Conservation (phyloP, 768 basidiomycete genomes). For the Suillus bovinus region DNA sequence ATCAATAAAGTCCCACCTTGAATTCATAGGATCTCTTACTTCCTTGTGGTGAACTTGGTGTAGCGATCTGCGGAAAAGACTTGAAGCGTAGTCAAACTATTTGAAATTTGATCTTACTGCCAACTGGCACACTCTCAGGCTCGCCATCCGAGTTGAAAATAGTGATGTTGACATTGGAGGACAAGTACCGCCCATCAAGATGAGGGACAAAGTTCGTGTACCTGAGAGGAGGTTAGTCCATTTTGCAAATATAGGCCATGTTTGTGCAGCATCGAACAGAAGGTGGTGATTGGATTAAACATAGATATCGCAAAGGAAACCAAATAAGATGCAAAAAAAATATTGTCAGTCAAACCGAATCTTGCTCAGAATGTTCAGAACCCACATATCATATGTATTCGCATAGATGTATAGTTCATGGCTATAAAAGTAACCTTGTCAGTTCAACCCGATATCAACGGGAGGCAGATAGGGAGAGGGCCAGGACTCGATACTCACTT, state of each 20-base stretch:
- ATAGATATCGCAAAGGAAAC: background rate
- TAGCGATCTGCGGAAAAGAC: slow-evolving; percentile 49
- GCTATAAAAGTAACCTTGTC: slow-evolving; percentile 33
- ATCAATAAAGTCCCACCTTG: background rate
- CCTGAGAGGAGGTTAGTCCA: slow-evolving; percentile 30
- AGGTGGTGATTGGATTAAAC: background rate
- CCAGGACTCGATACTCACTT: slow-evolving; percentile 50
- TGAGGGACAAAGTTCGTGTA: slow-evolving; percentile 66
- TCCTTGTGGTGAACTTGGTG: slow-evolving; percentile 70
- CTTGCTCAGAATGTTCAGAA: background rate
- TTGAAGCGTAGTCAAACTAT: slow-evolving; percentile 22
- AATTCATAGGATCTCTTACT: slow-evolving; percentile 44
- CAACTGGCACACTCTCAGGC: slow-evolving; percentile 42
- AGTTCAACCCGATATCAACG: background rate
- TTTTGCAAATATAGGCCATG: background rate
- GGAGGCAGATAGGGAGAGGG: background rate
- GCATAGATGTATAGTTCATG: slow-evolving; percentile 83
- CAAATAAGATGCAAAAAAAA: background rate
- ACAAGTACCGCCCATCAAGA: slow-evolving; percentile 72
- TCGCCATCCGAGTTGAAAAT: slow-evolving; percentile 43
- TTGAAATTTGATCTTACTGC: slow-evolving; percentile 32
- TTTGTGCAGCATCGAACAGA: background rate
- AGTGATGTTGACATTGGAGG: slow-evolving; percentile 88
- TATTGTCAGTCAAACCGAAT: background rate
- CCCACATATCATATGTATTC: slow-evolving; percentile 65